Conservation (phyloP, 768 basidiomycete species). For the Leccinum incarnatum region DNA sequence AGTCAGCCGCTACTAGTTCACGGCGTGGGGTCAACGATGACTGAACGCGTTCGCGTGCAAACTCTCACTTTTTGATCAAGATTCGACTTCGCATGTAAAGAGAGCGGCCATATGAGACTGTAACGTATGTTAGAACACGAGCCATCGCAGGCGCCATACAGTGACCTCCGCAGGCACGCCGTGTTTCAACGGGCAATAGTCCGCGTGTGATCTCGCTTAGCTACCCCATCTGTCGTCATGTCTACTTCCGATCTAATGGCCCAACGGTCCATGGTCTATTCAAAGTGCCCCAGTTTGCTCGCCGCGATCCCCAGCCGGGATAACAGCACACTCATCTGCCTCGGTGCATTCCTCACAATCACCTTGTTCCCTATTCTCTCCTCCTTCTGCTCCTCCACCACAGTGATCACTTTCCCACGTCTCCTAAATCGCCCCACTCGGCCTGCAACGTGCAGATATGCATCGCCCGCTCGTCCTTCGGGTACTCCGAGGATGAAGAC, state of each 20-base stretch:
- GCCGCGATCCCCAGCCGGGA: conserved; percentile 43
- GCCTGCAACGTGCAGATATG: conserved; percentile 69
- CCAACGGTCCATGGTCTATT: conserved; percentile 22
- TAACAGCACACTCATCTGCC: conserved; percentile 44
- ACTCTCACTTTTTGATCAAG: not conserved
- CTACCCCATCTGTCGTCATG: conserved; percentile 8
- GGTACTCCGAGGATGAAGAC: conserved; percentile 71
- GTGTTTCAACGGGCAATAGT: conserved; percentile 7
- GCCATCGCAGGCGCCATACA: conserved; percentile 3
- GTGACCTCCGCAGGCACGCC: conserved; percentile 18
- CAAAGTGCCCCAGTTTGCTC: conserved; percentile 51
- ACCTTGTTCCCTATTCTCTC: conserved; percentile 30
- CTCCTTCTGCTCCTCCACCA: conserved; percentile 44
- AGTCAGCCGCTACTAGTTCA: conserved; percentile 31
- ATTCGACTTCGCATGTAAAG: not conserved
- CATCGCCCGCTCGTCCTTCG: conserved; percentile 49
- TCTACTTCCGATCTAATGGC: not conserved
- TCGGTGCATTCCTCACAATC: conserved; percentile 33
- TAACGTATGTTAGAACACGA: not conserved
- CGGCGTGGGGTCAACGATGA: not conserved
- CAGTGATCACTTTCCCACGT: conserved; percentile 62
- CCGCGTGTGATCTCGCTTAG: not conserved
- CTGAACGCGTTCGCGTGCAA: not conserved
- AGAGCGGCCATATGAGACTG: conserved; percentile 8
- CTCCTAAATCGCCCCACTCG: conserved; percentile 73